A percentile compares a stretch with the other conserved stretches of the same genome.
Evolutionary conservation across 2,329 filamentous ascomycete species (phyloP).

Genomic region (Pestalotiopsis sp.): DNA sequence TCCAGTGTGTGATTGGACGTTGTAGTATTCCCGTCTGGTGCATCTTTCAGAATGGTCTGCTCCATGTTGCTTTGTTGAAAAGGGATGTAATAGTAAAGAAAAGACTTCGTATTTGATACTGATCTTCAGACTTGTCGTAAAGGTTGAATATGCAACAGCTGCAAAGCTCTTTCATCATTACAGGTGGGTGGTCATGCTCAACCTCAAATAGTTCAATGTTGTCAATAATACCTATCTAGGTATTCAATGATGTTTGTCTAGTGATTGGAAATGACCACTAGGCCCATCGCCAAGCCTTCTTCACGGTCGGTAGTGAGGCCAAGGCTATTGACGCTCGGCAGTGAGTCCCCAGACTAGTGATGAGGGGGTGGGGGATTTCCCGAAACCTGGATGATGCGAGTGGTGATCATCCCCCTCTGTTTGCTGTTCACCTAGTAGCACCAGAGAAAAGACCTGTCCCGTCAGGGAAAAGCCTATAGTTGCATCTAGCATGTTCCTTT

Average conservation of each 20-base stretch:
- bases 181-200: not conserved
- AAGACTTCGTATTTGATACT: not conserved
- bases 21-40: not conserved
- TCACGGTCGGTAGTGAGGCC: not conserved
- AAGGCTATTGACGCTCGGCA: not conserved
- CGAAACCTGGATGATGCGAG: not conserved
- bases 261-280: not conserved
- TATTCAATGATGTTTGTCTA: too few species aligned
- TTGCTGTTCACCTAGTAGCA: not conserved
- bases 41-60: not conserved
- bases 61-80: not conserved
- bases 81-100: not conserved
- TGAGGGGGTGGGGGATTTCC: not conserved
- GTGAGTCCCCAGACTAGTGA: not conserved
- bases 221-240: not conserved
- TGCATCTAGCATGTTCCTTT: not conserved
- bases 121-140: not conserved
- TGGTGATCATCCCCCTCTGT: not conserved
- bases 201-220: not conserved
- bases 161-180: not conserved
- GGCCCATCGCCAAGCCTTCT: not conserved
- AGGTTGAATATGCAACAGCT: not conserved
- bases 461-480: not conserved
- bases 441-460: not conserved
- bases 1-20: not conserved